phyloP scores from a whole-genome alignment of 108 stramenopile genomes.

The Cyclostephanos tholiformis region DNA sequence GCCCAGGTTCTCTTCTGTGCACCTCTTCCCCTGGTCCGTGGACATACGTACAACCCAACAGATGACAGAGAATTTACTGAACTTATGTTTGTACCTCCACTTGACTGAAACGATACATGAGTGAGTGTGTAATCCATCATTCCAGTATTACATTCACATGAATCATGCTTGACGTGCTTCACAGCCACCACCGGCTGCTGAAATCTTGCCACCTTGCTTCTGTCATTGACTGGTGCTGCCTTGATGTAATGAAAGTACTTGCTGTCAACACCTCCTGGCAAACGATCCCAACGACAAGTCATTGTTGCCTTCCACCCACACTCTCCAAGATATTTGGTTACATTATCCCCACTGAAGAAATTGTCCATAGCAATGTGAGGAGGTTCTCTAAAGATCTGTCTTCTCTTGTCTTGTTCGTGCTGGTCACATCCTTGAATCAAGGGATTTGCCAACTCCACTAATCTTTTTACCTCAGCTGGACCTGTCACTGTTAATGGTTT shows the following conservation, averaged over 20 bases:
- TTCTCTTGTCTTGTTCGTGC: no score
- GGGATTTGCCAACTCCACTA: no score
- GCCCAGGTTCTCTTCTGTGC: conserved; percentile 16
- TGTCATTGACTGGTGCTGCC: background rate
- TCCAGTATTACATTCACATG: no score
- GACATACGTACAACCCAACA: background rate
- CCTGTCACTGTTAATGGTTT: no score
- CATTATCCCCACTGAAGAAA: no score
- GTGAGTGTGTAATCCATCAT: conserved; percentile 10
- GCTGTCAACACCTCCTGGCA: background rate
- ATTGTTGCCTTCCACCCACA: no score
- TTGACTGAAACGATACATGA: conserved; percentile 27
- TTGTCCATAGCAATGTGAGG: no score
- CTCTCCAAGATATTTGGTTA: no score
- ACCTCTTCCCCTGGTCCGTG: background rate
- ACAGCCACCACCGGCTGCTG: conserved; percentile 33
- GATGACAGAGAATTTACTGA: conserved; percentile 7
- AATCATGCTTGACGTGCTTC: background rate
- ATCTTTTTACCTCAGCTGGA: no score
- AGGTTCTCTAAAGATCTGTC: no score
- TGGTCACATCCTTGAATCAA: no score
- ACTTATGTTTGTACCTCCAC: conserved; percentile 5
- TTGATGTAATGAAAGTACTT: background rate
- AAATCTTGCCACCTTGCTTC: conserved; percentile 26
- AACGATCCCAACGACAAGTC: background rate